Base-by-base conservation (phyloP, 1,284 basidiomycete species). In the Naganishia albida region DNA sequence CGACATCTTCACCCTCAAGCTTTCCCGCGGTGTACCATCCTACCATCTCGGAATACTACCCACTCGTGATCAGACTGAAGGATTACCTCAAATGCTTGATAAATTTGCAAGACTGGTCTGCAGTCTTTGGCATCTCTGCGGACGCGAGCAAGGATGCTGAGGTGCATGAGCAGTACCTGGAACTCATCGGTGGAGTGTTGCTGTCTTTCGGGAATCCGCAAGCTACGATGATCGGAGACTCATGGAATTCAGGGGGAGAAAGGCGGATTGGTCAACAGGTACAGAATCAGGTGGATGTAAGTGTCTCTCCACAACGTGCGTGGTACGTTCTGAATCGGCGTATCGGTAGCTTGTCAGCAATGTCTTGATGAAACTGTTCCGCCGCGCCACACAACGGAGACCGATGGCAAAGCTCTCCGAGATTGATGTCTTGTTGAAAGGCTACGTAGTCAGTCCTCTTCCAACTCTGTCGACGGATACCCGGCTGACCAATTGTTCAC, bases 31-130 rank as follows among this genome's bases (percentile, higher is more conserved):
- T 65, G 34, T 38, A 63, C 26, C 67, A 66, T 48, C 55, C 65
- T 4, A 77, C 73, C 3, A 71, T 76, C 4, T 76, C 74, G 12
- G 72, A 72, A 1, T 78, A 74, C 64, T 77, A 74, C 65, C 60
- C 72, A 18, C 55, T 77, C 10, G 48, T 66, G 42, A 10, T 64
- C 13, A 71, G 69, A 0, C 71, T 77, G 10, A 54, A 59, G 16
- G 50, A 50, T 15, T 66, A 69, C 51, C 63, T 75, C 12, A 30
- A 59, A 43, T 53, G 39, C 42, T 20, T 44, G 1, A 6, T 65
- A 6, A 49, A 16, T 10, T 30, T 13, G 3, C n/a, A 38, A 30
- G 44, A 53, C 8, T 55, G 63, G 56, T 42, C n/a, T 1, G 30
- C 39, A 39, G 34, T 52, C 15, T 43, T 44, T 28, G 18, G 23